These are phyloP conservation scores for Quaeritorhiza haematococci DNA, from an alignment of 371 early-diverging fungal genomes.

Conservation along the genomic window DNA sequence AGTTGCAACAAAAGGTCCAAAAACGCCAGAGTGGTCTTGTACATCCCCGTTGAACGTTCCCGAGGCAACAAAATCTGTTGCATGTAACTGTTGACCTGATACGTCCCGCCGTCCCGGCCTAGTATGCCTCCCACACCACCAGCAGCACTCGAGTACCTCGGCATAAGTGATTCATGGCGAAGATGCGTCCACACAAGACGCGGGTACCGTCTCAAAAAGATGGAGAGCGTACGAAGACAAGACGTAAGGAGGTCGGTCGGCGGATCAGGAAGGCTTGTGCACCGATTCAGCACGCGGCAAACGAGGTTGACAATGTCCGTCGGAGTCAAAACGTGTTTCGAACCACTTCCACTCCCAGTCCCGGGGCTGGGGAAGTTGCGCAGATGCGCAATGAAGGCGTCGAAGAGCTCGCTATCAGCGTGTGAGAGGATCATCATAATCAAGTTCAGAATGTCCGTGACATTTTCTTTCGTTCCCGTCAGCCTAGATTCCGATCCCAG, in stretches of 20 bases:
- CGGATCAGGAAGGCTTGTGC: conserved; percentile 9
- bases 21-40: conserved; percentile 34
- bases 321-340: too few relatives aligned
- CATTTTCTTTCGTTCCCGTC: conserved; percentile 12
- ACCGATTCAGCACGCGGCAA: conserved; percentile 21
- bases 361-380: conserved; percentile 5
- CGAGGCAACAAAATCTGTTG: conserved; percentile 32
- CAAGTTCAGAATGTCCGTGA: conserved; percentile 14
- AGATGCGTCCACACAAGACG: conserved; percentile 28
- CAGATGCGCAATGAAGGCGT: conserved; percentile 20
- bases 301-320: conserved; percentile 22
- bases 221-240: conserved; percentile 21
- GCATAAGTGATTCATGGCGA: conserved; percentile 26
- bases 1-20: conserved; percentile 23
- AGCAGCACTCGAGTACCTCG: conserved; percentile 13
- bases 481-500: neutral
- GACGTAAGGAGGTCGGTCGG: conserved; percentile 23
- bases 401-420: conserved; percentile 11
- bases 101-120: neutral
- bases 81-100: conserved; percentile 17
- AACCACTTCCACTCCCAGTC: too few relatives aligned
- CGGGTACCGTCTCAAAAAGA: conserved; percentile 19
- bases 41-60: conserved; percentile 28
- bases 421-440: conserved; percentile 14
- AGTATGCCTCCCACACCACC: neutral